Conservation (phyloP, 345 rosid species). For the Rhodomyrtus tomentosa region DNA sequence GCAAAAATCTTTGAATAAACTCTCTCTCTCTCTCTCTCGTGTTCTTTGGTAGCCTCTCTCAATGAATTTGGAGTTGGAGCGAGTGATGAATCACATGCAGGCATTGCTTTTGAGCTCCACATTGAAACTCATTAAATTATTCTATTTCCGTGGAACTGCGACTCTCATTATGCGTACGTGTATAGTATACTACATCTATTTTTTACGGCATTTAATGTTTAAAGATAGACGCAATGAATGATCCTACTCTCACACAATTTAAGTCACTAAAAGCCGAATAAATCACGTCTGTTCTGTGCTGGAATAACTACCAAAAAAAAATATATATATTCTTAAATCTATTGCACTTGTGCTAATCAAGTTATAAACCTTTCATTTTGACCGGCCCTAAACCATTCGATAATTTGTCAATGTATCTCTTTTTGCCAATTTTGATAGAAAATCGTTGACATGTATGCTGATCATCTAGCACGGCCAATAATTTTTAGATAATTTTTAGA, state of each 20-base stretch:
- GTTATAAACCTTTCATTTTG: background rate
- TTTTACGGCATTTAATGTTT: background rate
- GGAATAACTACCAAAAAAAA: background rate
- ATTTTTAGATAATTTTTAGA: background rate
- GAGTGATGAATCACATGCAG: background rate
- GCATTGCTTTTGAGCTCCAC: background rate
- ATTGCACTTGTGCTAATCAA: background rate
- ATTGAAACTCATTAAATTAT: background rate
- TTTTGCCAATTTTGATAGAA: rapidly evolving
- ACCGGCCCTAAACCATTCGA: background rate
- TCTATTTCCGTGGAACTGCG: background rate
- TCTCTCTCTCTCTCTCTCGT: no score
- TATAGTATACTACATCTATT: background rate
- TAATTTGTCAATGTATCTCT: background rate
- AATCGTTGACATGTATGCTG: rapidly evolving
- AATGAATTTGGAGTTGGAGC: background rate
- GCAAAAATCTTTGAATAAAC: no score
- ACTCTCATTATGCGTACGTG: background rate
- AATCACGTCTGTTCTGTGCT: background rate
- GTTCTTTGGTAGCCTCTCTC: background rate
- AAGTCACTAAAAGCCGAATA: background rate
- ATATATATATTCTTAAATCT: background rate
- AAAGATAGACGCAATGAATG: background rate
- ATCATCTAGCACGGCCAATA: background rate
- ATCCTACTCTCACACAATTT: background rate